phyloP scores from a whole-genome alignment of 2,329 filamentous ascomycete genomes.

The Metarhizium robertsii region DNA sequence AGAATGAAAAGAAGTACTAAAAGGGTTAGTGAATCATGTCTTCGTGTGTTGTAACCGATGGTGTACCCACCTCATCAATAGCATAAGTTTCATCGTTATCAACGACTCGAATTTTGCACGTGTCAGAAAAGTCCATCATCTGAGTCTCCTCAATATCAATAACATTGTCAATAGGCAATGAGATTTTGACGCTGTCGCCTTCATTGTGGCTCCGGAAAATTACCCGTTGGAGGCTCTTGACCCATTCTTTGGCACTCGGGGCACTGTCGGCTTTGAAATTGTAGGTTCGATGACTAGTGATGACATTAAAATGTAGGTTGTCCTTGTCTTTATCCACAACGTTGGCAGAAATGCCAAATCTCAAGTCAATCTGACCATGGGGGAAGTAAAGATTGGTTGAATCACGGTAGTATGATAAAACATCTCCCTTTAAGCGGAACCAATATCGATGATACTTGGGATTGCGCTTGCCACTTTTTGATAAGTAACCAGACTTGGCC shows the following conservation, averaged over 20 bases:
- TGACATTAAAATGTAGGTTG: slow-evolving; percentile 65
- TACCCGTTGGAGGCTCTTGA: slow-evolving; percentile 84
- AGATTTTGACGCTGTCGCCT: slow-evolving; percentile 94
- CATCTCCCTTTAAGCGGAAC: slow-evolving; percentile 87
- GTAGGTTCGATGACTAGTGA: slow-evolving; percentile 74
- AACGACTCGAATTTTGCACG: slow-evolving; percentile 84
- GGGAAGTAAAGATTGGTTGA: slow-evolving; percentile 85
- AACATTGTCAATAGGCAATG: slow-evolving; percentile 76
- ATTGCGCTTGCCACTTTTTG: slow-evolving; percentile 81
- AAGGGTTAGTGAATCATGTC: slow-evolving; percentile 1
- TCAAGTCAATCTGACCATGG: slow-evolving; percentile 80
- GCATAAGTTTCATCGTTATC: slow-evolving; percentile 92
- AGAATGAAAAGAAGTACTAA: slow-evolving; percentile 95
- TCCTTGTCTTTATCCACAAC: slow-evolving; percentile 72
- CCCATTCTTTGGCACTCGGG: slow-evolving; percentile 90
- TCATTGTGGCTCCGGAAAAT: slow-evolving; percentile 96
- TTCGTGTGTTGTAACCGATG: background rate
- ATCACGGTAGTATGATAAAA: slow-evolving; percentile 81
- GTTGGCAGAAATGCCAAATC: slow-evolving; percentile 82
- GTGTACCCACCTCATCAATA: slow-evolving; percentile 67
- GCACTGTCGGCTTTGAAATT: slow-evolving; percentile 83
- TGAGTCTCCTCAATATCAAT: slow-evolving; percentile 88
- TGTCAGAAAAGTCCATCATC: slow-evolving; percentile 86
- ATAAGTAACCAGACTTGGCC: slow-evolving; percentile 79
- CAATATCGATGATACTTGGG: slow-evolving; percentile 84